These are phyloP conservation scores for Cutaneotrichosporon sp. DNA, from an alignment of 1,284 basidiomycete genomes.

Conservation along the genomic window DNA sequence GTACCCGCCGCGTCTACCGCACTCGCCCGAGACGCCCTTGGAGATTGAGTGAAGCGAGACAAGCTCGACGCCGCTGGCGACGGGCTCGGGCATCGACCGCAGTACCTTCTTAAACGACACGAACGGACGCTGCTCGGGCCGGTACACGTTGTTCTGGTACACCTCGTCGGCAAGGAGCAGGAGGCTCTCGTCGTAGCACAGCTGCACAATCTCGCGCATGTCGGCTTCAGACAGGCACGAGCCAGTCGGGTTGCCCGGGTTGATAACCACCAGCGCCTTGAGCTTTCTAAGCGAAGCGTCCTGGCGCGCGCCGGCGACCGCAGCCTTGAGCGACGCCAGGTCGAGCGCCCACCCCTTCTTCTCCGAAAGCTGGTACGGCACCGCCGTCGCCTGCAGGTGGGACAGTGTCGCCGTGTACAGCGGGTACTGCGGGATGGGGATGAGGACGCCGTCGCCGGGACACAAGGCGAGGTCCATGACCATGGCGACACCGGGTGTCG, in stretches of 20 bases:
- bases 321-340: slow-evolving; percentile 59
- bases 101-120: slow-evolving; percentile 82
- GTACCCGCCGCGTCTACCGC: slow-evolving; percentile 86
- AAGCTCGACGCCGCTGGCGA: slow-evolving; percentile 56
- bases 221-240: slow-evolving; percentile 65
- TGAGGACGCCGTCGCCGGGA: slow-evolving; percentile 43
- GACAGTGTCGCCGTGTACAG: slow-evolving; percentile 88
- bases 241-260: slow-evolving; percentile 90
- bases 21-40: slow-evolving; percentile 86
- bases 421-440: slow-evolving; percentile 95
- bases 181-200: slow-evolving; percentile 74
- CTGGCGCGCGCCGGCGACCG: slow-evolving; percentile 60
- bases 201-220: slow-evolving; percentile 63
- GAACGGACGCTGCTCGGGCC: slow-evolving; percentile 59
- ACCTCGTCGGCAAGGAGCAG: slow-evolving; percentile 88
- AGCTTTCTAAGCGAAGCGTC: slow-evolving; percentile 56
- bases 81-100: slow-evolving; percentile 53
- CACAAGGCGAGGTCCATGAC: slow-evolving; percentile 53
- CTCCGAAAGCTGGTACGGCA: slow-evolving; percentile 83
- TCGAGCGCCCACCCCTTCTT: slow-evolving; percentile 73
- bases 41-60: slow-evolving; percentile 88
- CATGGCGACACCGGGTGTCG: slow-evolving; percentile 82
- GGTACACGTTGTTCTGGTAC: slow-evolving; percentile 83
- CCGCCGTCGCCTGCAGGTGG: slow-evolving; percentile 65
- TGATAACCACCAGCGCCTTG: slow-evolving; percentile 83